These are phyloP conservation scores for Sphagnum magellanicum DNA, from an alignment of 228 moss, liverwort and hornwort genomes.

Conservation along the genomic window DNA sequence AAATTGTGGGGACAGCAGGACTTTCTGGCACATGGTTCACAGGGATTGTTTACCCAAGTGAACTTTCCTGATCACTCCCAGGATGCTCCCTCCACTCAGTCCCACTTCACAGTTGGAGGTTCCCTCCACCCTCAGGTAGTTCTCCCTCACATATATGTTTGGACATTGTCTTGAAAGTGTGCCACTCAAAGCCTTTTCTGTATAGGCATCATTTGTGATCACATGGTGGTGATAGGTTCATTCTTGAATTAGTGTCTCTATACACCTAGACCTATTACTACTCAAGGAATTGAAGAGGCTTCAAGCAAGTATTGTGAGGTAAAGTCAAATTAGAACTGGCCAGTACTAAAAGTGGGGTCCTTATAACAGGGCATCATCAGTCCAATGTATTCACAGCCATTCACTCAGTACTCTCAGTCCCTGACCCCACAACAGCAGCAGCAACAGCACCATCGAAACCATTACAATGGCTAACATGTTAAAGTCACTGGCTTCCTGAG, in stretches of 20 bases:
- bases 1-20: conserved; percentile 36
- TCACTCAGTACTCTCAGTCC: conserved; percentile 59
- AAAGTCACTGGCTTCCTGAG: too few relatives aligned
- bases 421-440: conserved; percentile 45
- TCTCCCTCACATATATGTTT: background rate
- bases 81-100: conserved; percentile 81
- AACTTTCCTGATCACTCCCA: conserved; percentile 87
- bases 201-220: background rate
- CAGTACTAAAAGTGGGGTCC: background rate
- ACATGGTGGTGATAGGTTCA: too few relatives aligned
- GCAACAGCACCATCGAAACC: conserved; percentile 29
- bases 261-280: background rate
- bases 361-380: conserved; percentile 43
- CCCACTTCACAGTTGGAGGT: conserved; percentile 78
- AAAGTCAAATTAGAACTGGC: too few relatives aligned
- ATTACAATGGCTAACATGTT: conserved; percentile 42
- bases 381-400: conserved; percentile 57
- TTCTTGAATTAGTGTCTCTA: too few relatives aligned
- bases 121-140: conserved; percentile 81
- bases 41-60: conserved; percentile 93
- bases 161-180: too few relatives aligned
- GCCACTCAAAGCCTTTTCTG: background rate
- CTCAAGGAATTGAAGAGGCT: background rate
- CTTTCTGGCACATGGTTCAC: conserved; percentile 59
- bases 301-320: too few relatives aligned